Evolutionary conservation across 495 filamentous ascomycete genomes (phyloP), one percentile per base, ranked within the genome.

Genomic region (Trichoderma gamsii): DNA sequence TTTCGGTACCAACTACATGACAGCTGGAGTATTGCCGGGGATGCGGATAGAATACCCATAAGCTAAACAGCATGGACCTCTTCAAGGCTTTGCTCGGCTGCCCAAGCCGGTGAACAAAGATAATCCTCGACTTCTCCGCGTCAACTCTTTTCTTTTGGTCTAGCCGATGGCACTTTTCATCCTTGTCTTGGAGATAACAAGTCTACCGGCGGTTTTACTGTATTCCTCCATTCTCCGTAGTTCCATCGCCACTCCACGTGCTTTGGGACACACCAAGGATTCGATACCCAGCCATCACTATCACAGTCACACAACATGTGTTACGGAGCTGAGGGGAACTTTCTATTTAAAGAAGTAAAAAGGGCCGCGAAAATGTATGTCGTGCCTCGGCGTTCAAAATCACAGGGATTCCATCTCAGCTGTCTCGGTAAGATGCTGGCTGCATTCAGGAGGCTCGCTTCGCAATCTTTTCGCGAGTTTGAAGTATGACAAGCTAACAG

Each of bases 261-360:
- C 56, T 35, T 12, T 25, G 29, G 23, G 23, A 35, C 56, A 18
- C 5, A 29, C 23, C 5, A 21, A 18, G 27, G 25, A 61, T 16
- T 49, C 56, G n/a, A 6, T 15, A 23, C 56, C 56, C 2, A 18
- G 56, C n/a, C 25, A 25, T 27, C 56, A 18, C 25, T 61, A 61
- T 61, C 56, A 61, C 56, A 61, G 25, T 61, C 56, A 61, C 56
- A 61, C 56, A 61, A 32, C 25, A 32, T 18, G 9, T 29, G n/a
- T n/a, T 32, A 32, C 11, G 27, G 6, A 4, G 5, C 27, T 61
- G 56, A 27, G 56, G 56, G 13, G 27, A 32, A 32, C 29, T 13
- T 13, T 16, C n/a, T 13, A n/a, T n/a, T 61, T 61, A 15, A 21
- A 18, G 29, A 25, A 59, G 12, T 8, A 32, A 61, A 61, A 61